These are phyloP conservation scores for Camelina neglecta DNA, from an alignment of 345 rosid species.

Conservation along the genomic window DNA sequence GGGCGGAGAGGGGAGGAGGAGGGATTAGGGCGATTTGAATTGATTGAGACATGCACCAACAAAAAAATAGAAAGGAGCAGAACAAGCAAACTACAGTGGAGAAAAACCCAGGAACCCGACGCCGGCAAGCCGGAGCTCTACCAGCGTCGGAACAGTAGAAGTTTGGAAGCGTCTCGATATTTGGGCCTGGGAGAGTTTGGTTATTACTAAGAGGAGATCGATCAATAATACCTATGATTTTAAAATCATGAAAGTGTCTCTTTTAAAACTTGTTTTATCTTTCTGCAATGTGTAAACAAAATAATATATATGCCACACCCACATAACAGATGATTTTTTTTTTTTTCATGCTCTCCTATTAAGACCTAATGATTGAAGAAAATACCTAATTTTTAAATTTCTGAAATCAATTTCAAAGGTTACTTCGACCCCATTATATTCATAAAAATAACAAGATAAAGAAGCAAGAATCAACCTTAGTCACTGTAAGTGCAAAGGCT, in stretches of 20 bases:
- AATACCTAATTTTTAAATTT: not conserved
- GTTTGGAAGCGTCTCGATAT: no score
- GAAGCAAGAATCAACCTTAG: constrained; percentile 37
- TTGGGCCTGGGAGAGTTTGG: no score
- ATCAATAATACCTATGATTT: not conserved
- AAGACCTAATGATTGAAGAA: not conserved
- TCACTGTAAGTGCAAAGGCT: constrained; percentile 43
- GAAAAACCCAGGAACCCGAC: no score
- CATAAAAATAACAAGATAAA: constrained; percentile 11
- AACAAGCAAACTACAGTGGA: no score
- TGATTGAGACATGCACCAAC: no score
- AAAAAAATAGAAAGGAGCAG: no score
- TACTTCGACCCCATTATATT: constrained; percentile 13
- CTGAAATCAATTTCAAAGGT: constrained; percentile 5
- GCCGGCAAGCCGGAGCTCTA: no score
- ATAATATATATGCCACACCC: not conserved
- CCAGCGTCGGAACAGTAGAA: no score
- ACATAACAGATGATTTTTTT: not conserved
- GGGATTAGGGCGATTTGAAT: no score
- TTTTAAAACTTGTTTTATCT: not conserved
- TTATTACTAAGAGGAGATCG: no score
- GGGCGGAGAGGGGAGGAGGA: no score
- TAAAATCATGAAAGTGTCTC: not conserved
- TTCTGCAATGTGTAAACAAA: not conserved
- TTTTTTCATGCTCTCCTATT: not conserved